Base-by-base conservation (phyloP, 2,329 filamentous ascomycete genomes). In the Apiospora saccharicola region DNA sequence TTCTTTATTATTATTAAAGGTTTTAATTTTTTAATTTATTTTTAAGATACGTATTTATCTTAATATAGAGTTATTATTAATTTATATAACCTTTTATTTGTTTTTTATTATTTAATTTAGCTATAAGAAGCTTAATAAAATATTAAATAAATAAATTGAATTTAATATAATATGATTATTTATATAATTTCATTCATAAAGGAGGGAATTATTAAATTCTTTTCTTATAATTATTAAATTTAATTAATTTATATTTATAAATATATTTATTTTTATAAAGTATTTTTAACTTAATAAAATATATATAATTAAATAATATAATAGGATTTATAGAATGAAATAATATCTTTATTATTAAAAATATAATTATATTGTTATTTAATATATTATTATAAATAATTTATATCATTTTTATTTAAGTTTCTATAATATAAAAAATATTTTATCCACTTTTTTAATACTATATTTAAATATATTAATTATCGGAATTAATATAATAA, bases 281-380 rank as follows among this genome's bases (percentile, higher is more conserved):
- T 68, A 68, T 3, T 8, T 68, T 44, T 43, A 30, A 44, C 44
- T 44, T 5, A 44, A 68, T 14, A 14, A 46, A 44, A 44, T 1
- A n/a, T 47, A 47, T 22, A 47, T 13, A 2, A 26, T 68, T 16
- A 44, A 46, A 16, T 5, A 16, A 3, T 43, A 43, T 24, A 44
- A 68, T 68, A 68, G 16, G 44, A 4, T 1, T 4, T 68, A 68
- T 26, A 14, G 3, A 14, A 43, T 43, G 24, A 68, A 43, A 68
- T 44, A 68, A 26, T 44, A 26, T 26, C 8, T 43, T 24, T 16
- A 16, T 16, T 44, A 44, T 44, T 44, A 44, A 44, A 44, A 16
- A 13, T 44, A 68, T 68, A 67, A 22, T n/a, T 67, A 44, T 44
- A 41, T 67, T 67, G 43, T 37, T 67, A 41, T 37, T 67, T 67